Evolutionary conservation across 306 rosid genomes (phyloP).

Genomic region (Lupinus albus): DNA sequence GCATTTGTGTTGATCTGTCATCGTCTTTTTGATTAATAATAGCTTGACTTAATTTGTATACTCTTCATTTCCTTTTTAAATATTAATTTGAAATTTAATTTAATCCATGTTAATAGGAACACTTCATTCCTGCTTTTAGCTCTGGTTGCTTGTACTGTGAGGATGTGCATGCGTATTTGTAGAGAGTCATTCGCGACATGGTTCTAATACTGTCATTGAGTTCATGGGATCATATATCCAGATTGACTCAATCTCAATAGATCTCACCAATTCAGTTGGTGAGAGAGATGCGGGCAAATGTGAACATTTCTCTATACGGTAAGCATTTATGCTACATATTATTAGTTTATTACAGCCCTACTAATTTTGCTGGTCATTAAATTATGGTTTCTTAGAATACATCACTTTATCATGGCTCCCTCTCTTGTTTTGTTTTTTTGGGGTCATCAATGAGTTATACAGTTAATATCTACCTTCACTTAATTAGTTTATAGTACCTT

Average conservation of each 20-base stretch:
- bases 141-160: conserved; percentile 45
- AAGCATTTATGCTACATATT: conserved; percentile 42
- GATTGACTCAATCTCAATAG: conserved; percentile 83
- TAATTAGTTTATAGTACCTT: conserved; percentile 27
- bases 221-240: conserved; percentile 65
- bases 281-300: conserved; percentile 65
- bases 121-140: conserved; percentile 31
- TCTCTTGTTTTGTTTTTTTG: neutral
- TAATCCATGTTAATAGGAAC: conserved; percentile 41
- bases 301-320: conserved; percentile 94
- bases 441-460: neutral
- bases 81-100: conserved; percentile 25
- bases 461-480: conserved; percentile 21
- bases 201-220: conserved; percentile 47
- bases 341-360: conserved; percentile 5
- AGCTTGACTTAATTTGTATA: conserved; percentile 27
- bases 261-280: conserved; percentile 58
- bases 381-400: neutral
- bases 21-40: conserved; percentile 35
- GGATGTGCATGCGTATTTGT: conserved; percentile 43
- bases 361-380: conserved; percentile 17
- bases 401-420: neutral
- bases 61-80: conserved; percentile 28
- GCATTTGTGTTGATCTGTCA: neutral
- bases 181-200: conserved; percentile 45